phyloP scores from a whole-genome alignment of 257 asterid genomes.

The Datura wrightii region DNA sequence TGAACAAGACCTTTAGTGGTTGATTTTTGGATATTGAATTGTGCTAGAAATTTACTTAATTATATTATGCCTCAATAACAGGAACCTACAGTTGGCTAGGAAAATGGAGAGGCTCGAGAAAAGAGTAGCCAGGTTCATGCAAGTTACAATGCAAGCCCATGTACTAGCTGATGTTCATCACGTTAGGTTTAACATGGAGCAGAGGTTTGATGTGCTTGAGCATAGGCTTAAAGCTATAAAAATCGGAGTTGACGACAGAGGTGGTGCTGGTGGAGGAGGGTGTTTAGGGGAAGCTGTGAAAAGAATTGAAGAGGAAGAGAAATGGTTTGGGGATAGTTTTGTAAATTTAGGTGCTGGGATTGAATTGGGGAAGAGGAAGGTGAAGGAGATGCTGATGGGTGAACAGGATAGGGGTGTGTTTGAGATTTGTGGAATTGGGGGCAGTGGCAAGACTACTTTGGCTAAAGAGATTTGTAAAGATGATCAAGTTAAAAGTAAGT shows the following conservation, averaged over 20 bases:
- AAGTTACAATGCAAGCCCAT: slow-evolving; percentile 70
- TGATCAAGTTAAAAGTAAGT: slow-evolving; percentile 66
- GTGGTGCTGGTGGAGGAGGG: slow-evolving; percentile 48
- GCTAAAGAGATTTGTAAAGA: slow-evolving; percentile 87
- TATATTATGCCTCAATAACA: slow-evolving; percentile 1
- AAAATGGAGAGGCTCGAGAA: slow-evolving; percentile 88
- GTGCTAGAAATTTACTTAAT: background rate
- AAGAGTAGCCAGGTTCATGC: slow-evolving; percentile 61
- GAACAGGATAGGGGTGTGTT: slow-evolving; percentile 46
- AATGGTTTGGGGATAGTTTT: slow-evolving; percentile 65
- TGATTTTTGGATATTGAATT: background rate
- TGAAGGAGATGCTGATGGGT: slow-evolving; percentile 68
- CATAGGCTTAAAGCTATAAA: slow-evolving; percentile 76
- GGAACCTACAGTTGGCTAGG: slow-evolving; percentile 59
- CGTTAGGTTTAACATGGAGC: slow-evolving; percentile 65
- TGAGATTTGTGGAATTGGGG: slow-evolving; percentile 86
- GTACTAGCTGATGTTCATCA: slow-evolving; percentile 93
- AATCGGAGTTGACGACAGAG: slow-evolving; percentile 69
- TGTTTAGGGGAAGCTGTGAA: slow-evolving; percentile 77
- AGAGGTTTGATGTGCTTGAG: slow-evolving; percentile 75
- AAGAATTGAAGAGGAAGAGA: slow-evolving; percentile 74
- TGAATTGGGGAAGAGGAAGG: slow-evolving; percentile 77
- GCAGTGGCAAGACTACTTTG: slow-evolving; percentile 91
- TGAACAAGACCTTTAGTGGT: background rate
- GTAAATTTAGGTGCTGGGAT: slow-evolving; percentile 67